Percentiles rank a stretch among this genome's conserved stretches.
Conservation (phyloP, 805 yeast genomes). For the Yarrowia divulgata region DNA sequence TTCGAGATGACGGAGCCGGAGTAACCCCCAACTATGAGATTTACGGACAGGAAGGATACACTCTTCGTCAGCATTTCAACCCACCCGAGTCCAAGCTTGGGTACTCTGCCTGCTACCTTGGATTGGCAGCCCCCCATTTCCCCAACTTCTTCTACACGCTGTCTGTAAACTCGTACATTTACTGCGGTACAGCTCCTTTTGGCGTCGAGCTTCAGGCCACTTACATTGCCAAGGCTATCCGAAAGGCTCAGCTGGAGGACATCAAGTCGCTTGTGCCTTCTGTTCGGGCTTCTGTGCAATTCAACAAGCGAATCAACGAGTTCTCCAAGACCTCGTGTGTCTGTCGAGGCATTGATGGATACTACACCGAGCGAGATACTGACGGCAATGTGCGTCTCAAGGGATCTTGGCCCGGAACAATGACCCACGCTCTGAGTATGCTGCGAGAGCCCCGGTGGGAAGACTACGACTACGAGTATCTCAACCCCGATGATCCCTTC, state of each 20-base stretch:
- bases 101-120: constrained; percentile 38
- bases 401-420: constrained; percentile 41
- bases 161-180: constrained; percentile 40
- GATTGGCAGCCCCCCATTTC: constrained; percentile 40
- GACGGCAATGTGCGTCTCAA: constrained; percentile 30
- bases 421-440: constrained; percentile 41
- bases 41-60: constrained; percentile 33
- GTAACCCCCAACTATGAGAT: constrained; percentile 38
- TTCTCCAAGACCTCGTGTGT: constrained; percentile 33
- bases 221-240: constrained; percentile 36
- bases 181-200: constrained; percentile 39
- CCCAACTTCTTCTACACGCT: constrained; percentile 40
- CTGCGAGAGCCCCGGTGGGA: constrained; percentile 41
- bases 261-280: constrained; percentile 39
- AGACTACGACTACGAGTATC: constrained; percentile 41
- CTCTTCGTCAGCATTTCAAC: constrained; percentile 34
- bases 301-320: constrained; percentile 39
- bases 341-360: constrained; percentile 34
- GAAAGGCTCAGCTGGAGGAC: constrained; percentile 39
- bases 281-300: constrained; percentile 31
- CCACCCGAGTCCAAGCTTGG: constrained; percentile 33
- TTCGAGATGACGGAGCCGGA: constrained; percentile 35
- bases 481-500: constrained; percentile 40
- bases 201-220: constrained; percentile 39
- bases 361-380: constrained; percentile 26